These are phyloP conservation scores for Tetrapisispora nanseiensis DNA, from an alignment of 805 yeast species.

Conservation along the genomic window DNA sequence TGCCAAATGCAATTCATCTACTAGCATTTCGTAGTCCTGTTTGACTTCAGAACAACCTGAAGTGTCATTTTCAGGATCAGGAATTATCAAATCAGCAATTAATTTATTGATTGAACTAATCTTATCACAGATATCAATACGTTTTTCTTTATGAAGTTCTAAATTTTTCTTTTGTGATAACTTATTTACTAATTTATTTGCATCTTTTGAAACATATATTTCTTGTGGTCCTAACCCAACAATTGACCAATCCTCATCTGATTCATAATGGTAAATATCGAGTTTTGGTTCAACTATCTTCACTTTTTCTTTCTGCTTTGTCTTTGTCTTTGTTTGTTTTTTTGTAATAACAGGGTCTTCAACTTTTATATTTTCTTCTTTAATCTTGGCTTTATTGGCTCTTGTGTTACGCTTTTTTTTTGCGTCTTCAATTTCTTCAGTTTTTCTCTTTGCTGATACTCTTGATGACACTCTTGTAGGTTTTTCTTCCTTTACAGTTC, in stretches of 20 bases:
- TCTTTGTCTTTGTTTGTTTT: constrained; percentile 8
- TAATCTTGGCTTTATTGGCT: constrained; percentile 4
- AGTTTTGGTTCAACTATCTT: constrained; percentile 7
- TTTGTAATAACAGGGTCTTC: constrained; percentile 5
- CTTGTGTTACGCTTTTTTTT: constrained; percentile 9
- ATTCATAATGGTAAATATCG: constrained; percentile 20
- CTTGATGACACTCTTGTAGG: constrained; percentile 13
- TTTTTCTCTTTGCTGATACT: constrained; percentile 25
- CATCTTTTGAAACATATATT: constrained; percentile 9
- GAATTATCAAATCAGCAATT: constrained; percentile 10
- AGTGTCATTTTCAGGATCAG: constrained; percentile 1
- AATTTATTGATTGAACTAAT: constrained; percentile 18
- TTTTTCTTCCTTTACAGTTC: constrained; percentile 4
- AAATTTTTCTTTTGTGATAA: constrained; percentile 22
- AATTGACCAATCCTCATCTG: constrained; percentile 27
- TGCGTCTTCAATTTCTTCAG: constrained; percentile 18
- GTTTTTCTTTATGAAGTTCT: constrained; percentile 23
- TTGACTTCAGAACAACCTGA: constrained; percentile 3
- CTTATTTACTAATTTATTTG: constrained; percentile 19
- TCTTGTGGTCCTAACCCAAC: constrained; percentile 30
- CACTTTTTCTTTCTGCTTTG: constrained; percentile 1
- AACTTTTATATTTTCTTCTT: constrained; percentile 15
- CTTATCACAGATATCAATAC: constrained; percentile 20
- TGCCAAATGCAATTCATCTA: constrained; percentile 23
- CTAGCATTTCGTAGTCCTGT: constrained; percentile 18